These are phyloP conservation scores for Mangifera indica DNA, from an alignment of 345 rosid genomes.

Conservation along the genomic window DNA sequence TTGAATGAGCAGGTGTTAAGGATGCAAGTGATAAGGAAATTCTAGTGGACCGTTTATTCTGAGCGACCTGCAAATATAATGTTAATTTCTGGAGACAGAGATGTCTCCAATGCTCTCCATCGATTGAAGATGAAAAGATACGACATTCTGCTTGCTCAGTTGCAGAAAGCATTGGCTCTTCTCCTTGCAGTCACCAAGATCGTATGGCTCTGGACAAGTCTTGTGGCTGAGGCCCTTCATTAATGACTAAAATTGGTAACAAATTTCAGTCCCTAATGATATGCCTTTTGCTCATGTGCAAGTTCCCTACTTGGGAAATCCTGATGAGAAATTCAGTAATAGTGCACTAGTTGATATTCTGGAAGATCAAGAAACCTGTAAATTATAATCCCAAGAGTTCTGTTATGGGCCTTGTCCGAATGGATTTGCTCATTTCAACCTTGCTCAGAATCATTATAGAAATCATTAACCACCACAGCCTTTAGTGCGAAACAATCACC, in stretches of 20 bases:
- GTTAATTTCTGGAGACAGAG: slow-evolving; percentile 79
- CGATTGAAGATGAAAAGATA: slow-evolving; percentile 78
- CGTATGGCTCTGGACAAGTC: slow-evolving; percentile 76
- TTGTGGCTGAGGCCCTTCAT: slow-evolving; percentile 57
- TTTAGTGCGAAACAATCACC: slow-evolving; percentile 25
- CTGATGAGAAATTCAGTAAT: slow-evolving; percentile 3
- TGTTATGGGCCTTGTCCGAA: slow-evolving; percentile 21
- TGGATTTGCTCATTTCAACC: slow-evolving; percentile 6
- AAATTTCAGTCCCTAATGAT: not conserved
- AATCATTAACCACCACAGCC: slow-evolving; percentile 17
- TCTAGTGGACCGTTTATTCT: slow-evolving; percentile 74
- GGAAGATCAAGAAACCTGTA: slow-evolving; percentile 21
- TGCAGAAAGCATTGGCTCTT: slow-evolving; percentile 59
- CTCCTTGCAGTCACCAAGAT: slow-evolving; percentile 69
- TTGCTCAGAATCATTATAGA: slow-evolving; percentile 16
- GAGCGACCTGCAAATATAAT: slow-evolving; percentile 81
- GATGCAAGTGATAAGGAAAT: slow-evolving; percentile 94
- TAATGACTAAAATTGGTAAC: slow-evolving; percentile 21
- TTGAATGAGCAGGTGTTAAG: slow-evolving; percentile 56
- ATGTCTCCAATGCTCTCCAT: slow-evolving; percentile 83
- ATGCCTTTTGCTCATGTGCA: not conserved
- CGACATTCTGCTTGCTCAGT: slow-evolving; percentile 78
- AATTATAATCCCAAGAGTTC: slow-evolving; percentile 20
- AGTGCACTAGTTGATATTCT: slow-evolving; percentile 19
- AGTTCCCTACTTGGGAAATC: slow-evolving; percentile 25